Conservation (phyloP, 129 eudicot species). For the Centaurea solstitialis region DNA sequence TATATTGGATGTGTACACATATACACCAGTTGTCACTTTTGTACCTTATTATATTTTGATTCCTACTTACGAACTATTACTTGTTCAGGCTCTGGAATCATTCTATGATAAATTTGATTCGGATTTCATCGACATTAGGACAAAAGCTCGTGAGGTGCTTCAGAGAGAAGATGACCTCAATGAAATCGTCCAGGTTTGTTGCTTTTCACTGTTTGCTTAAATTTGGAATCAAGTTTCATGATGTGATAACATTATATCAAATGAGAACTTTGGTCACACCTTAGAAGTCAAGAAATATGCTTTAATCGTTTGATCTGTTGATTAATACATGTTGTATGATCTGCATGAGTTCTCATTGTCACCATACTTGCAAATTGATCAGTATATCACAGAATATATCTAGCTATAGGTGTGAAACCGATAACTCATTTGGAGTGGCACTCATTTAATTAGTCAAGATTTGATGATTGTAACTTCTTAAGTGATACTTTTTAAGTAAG, state of each 20-base stretch:
- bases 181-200: constrained; percentile 96
- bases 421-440: neutral
- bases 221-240: neutral
- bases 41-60: neutral
- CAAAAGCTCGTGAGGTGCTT: constrained; percentile 98
- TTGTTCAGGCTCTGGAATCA: constrained; percentile 85
- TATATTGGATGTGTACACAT: neutral
- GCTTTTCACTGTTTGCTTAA: neutral
- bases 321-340: neutral
- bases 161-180: constrained; percentile 99
- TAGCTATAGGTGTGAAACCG: neutral
- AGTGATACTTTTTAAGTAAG: neutral
- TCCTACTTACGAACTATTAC: constrained; percentile 10
- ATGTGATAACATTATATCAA: neutral
- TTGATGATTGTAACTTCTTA: neutral
- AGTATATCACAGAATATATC: neutral
- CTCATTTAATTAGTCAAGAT: neutral
- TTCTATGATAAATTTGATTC: constrained; percentile 96
- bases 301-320: neutral
- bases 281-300: too few relatives aligned
- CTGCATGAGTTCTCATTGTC: neutral
- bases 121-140: constrained; percentile 92
- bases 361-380: neutral
- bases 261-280: neutral
- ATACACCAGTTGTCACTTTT: neutral